A percentile compares a stretch with the other conserved stretches of the same genome.
Conservation (phyloP, 2,329 filamentous ascomycete genomes). For the Tolypocladium ophioglossoides region DNA sequence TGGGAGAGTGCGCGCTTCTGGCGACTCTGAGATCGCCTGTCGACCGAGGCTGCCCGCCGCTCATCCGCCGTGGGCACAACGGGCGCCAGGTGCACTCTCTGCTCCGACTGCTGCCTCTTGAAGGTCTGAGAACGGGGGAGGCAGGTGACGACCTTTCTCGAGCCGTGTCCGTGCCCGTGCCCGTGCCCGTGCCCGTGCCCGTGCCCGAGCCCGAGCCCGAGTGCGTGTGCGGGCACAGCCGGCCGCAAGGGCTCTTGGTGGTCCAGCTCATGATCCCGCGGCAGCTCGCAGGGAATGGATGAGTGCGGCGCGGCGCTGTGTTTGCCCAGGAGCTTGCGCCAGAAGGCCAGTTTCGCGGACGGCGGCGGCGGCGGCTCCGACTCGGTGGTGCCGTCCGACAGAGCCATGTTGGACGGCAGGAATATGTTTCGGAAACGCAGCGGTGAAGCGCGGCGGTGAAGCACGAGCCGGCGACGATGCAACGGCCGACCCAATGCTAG, state of each 20-base stretch:
- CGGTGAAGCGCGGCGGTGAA: not conserved
- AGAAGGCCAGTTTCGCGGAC: constrained; percentile 14
- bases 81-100: constrained; percentile 60
- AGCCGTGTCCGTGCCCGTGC: not conserved
- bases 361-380: constrained; percentile 16
- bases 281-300: constrained; percentile 7
- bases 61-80: constrained; percentile 53
- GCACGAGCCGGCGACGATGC: not conserved
- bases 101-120: constrained; percentile 73
- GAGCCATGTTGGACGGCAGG: constrained; percentile 17
- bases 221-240: constrained; percentile 7
- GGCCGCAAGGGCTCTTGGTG: constrained; percentile 4
- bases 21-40: constrained; percentile 31
- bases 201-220: too few species aligned
- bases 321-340: constrained; percentile 18
- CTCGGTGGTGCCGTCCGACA: constrained; percentile 15
- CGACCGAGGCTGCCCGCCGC: constrained; percentile 61
- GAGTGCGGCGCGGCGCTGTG: constrained; percentile 5
- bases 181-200: not conserved
- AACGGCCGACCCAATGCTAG: not conserved
- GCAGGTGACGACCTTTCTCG: constrained; percentile 60
- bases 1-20: constrained; percentile 17
- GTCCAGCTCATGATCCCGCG: constrained; percentile 27
- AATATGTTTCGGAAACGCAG: too few species aligned
- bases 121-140: constrained; percentile 71